Base-by-base conservation (phyloP, 345 rosid species). In the Durio zibethinus region DNA sequence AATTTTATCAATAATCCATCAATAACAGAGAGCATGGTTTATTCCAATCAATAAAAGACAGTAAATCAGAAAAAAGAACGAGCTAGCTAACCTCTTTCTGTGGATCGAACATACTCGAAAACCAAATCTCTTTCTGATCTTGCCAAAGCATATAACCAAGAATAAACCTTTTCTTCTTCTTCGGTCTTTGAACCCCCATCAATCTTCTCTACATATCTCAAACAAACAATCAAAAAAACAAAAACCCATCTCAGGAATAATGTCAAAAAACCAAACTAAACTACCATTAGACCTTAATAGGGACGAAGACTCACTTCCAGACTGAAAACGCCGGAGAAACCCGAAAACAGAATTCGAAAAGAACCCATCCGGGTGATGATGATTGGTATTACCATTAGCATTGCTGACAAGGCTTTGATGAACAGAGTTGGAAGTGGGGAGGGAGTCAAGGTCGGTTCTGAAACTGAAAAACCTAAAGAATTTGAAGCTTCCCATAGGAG, bases 51-150 rank as follows among this genome's bases (percentile, higher is more conserved):
- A 27, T 48, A 72, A 53, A 38, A n/a, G 25, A 20, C 20, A 57
- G 15, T 7, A 53, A 21, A 67, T 45, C 6, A 53, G n/a, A 10
- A 35, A 73, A 25, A 33, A 59, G 3, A 2, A 33, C 2, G 36
- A 2, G 63, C 84, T 71, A 20, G 72, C 87, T 73, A 21, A 91
- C 92, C 94, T 64, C 92, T 89, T 85, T 91, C 94, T 0, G 94
- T 91, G 75, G 94, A 91, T 33, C 80, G 84, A 77, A 89, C 92
- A 84, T 88, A 91, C 80, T 91, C 94, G 23, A 83, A 91, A 62
- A 80, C 92, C 76, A 91, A 36, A 75, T 89, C 82, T 78, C 52
- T 88, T 9, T 86, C 86, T 31, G 92, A 74, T 70, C 83, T 87
- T 1, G 92, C 91, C 82, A 91, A 53, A 10, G 88, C 70, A 73